Base-by-base conservation (phyloP, 2,329 filamentous ascomycete species). In the Aspergillus uvarum region DNA sequence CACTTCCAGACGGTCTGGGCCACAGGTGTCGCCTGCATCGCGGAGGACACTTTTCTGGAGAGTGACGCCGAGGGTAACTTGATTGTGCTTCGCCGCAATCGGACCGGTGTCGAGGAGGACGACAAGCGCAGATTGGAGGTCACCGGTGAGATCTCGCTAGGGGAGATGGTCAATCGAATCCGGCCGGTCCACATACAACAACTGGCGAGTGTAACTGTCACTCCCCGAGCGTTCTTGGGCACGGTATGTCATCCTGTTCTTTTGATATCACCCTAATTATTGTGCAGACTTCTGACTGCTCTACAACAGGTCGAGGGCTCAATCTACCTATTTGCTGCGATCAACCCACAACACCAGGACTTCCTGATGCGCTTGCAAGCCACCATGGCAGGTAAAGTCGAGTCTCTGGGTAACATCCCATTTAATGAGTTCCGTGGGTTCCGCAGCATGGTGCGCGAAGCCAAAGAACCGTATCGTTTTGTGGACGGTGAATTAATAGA, bases 81-180 rank as follows among this genome's bases (percentile, higher is more conserved):
- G 3, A 80, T 93, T 57, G 87, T 97, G 3, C 79, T 98, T n/a
- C 82, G 86, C 54, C 85, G 87, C 42, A 93, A 97, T 67, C 70
- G 80, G 2, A 82, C 87, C 2, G 91, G 90, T 0, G 87, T 92
- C 1, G 92, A 88, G 0, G 83, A 85, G 1, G 88, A 95, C 55
- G 92, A 96, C 67, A 85, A 83, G 61, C 83, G 83, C 53, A 82
- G 87, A 29, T 78, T 98, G 65, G 84, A 91, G 47, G 82, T 92
- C 5, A 91, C 86, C 0, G 89, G 89, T 61, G 93, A 97, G 75
- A 86, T 98, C 63, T 87, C 89, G 49, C 81, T 99, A 10, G 93
- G 95, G 1, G 94, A 99, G 74, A 92, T 95, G 85, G 91, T 98
- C 58, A 99, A 99, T 72, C 85, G 87, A 32, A 96, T 98, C 58